phyloP scores from a whole-genome alignment of 1,139 yeast genomes.

The Saccharomyces uvarum region DNA sequence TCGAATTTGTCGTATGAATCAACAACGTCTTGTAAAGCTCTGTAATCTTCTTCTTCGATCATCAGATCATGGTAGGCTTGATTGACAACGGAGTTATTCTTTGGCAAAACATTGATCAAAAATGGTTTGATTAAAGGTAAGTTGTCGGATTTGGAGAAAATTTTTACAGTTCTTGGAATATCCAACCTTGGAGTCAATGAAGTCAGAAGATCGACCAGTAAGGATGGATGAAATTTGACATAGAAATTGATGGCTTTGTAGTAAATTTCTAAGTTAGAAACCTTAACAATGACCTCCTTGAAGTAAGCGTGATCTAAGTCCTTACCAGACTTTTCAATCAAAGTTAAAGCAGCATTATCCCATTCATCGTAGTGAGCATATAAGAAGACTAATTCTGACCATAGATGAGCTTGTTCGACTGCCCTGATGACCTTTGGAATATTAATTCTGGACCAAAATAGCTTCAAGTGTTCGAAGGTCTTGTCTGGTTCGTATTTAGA shows the following conservation, averaged over 20 bases:
- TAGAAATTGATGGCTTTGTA: conserved; percentile 95
- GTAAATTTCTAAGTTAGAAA: conserved; percentile 90
- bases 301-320: conserved; percentile 91
- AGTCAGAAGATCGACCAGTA: conserved; percentile 76
- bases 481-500: conserved; percentile 84
- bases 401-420: conserved; percentile 86
- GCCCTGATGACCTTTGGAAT: conserved; percentile 96
- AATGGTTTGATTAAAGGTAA: conserved; percentile 93
- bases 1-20: conserved; percentile 89
- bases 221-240: conserved; percentile 84
- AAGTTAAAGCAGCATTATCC: conserved; percentile 97
- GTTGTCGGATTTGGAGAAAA: conserved; percentile 92
- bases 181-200: conserved; percentile 89
- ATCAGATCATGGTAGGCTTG: conserved; percentile 91
- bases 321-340: conserved; percentile 90
- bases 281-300: conserved; percentile 91
- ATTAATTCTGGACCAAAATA: conserved; percentile 96
- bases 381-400: conserved; percentile 93
- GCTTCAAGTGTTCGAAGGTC: conserved; percentile 92
- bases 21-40: conserved; percentile 77
- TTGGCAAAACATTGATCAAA: conserved; percentile 81
- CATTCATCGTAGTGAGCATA: conserved; percentile 98
- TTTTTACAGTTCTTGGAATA: conserved; percentile 88
- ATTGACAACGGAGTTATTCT: conserved; percentile 86
- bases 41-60: conserved; percentile 94